Base-by-base conservation (phyloP, 75 land plant genomes). In the Cupressus sempervirens region DNA sequence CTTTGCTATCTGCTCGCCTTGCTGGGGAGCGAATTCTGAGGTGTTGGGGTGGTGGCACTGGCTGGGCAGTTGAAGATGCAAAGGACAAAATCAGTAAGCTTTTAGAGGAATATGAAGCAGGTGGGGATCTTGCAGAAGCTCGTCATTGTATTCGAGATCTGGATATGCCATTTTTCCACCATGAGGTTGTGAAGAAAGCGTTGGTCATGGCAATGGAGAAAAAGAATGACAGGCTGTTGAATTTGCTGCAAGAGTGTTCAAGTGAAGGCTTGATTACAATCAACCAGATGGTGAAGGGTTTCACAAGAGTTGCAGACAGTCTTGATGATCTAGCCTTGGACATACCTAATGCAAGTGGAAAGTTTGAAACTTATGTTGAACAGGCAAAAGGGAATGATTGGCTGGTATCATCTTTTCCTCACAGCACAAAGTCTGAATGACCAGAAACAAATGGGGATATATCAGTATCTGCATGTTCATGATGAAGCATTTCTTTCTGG, bases 181-280 rank as follows among this genome's bases (percentile, higher is more conserved):
- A 97, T 45, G 99, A 97, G 84, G 97, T 97, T 16, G 99, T 97
- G 77, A 97, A 97, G 92, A 91, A 93, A 85, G 96, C 95, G 0
- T 79, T 97, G 40, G 94, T 95, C 15, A 97, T 97, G 99, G 98
- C 98, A 1, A 96, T 97, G 93, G 99, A 97, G 86, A 97, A 96
- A 91, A 87, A 96, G 88, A 96, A 96, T 73, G 95, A 92, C 41
- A 87, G 91, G 85, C 77, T 93, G 53, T 89, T 97, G 56, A 87
- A 88, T 40, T 86, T 96, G 62, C 90, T 97, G 41, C 92, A 93
- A 86, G 95, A 93, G 58, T 91, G 96, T 70, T 92, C 95, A 68
- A 85, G 88, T 65, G 99, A 96, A 85, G 99, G 99, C 18, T 86
- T 97, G 41, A 97, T 97, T 83, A 97, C 98, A 13, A 92, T 86